These are phyloP conservation scores for Salvia sclarea DNA, from an alignment of 305 asterid species.

Conservation along the genomic window DNA sequence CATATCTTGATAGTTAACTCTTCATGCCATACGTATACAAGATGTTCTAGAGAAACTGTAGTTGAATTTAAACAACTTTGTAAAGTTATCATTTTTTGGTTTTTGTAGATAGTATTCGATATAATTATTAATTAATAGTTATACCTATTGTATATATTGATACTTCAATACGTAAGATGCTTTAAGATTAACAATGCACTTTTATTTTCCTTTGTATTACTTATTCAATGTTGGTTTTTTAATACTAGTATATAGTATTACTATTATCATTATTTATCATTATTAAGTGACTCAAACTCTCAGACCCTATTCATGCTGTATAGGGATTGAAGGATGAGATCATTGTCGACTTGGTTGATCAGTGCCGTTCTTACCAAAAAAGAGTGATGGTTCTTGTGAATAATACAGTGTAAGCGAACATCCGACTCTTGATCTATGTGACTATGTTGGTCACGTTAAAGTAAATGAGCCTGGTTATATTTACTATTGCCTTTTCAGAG, in stretches of 20 bases:
- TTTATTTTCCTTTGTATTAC: not conserved
- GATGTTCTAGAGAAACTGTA: not conserved
- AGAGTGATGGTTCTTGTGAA: slow-evolving; percentile 90
- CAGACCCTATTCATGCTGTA: not conserved
- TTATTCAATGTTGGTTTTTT: not conserved
- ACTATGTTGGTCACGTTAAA: not conserved
- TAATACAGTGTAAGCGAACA: slow-evolving; percentile 66
- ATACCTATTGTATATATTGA: not conserved
- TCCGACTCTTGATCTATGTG: not conserved
- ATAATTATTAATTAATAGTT: not conserved
- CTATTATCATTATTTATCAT: not conserved
- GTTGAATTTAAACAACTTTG: not conserved
- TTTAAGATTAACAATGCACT: not conserved
- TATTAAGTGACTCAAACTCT: not conserved
- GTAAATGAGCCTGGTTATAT: slow-evolving; percentile 14
- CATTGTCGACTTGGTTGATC: slow-evolving; percentile 88
- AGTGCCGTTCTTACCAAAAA: slow-evolving; percentile 81
- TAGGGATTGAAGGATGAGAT: slow-evolving; percentile 87
- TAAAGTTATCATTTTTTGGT: not conserved
- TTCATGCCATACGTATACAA: not conserved
- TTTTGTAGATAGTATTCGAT: not conserved
- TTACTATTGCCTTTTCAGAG: slow-evolving; percentile 46
- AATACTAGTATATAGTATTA: not conserved
- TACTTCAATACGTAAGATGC: not conserved
- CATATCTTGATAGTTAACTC: not conserved